phyloP scores from a whole-genome alignment of 1,139 yeast species.

The Diutina scorzettiae region DNA sequence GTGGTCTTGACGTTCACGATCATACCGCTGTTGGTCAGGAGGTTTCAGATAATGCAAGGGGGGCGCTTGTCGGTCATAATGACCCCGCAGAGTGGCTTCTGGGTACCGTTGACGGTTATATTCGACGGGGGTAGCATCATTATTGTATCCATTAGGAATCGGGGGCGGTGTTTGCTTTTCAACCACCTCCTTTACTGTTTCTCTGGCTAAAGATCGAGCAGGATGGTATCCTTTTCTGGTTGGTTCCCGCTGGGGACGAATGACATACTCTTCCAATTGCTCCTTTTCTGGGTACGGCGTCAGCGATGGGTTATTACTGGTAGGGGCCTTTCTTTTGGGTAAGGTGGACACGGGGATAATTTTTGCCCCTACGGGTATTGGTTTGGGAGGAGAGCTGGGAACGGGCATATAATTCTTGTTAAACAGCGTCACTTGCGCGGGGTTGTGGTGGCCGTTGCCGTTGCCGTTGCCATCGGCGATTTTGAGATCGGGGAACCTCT shows the following conservation, averaged over 20 bases:
- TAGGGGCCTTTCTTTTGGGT: background rate
- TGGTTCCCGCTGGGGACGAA: conserved; percentile 2
- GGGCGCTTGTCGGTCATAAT: too few species aligned
- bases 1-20: too few species aligned
- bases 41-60: too few species aligned
- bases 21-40: too few species aligned
- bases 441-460: too few species aligned
- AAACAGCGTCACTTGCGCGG: background rate
- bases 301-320: background rate
- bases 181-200: too few species aligned
- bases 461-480: background rate
- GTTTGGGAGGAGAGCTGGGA: background rate
- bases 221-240: conserved; percentile 4
- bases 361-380: background rate
- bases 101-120: too few species aligned
- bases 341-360: background rate
- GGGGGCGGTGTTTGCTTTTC: too few species aligned
- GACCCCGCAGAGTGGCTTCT: too few species aligned
- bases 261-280: background rate
- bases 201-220: background rate
- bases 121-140: too few species aligned
- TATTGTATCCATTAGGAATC: too few species aligned
- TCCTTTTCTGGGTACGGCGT: conserved; percentile 2
- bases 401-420: background rate
- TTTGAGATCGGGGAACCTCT: background rate